phyloP scores from a whole-genome alignment of 345 rosid genomes.

The Melastoma malabathricum region DNA sequence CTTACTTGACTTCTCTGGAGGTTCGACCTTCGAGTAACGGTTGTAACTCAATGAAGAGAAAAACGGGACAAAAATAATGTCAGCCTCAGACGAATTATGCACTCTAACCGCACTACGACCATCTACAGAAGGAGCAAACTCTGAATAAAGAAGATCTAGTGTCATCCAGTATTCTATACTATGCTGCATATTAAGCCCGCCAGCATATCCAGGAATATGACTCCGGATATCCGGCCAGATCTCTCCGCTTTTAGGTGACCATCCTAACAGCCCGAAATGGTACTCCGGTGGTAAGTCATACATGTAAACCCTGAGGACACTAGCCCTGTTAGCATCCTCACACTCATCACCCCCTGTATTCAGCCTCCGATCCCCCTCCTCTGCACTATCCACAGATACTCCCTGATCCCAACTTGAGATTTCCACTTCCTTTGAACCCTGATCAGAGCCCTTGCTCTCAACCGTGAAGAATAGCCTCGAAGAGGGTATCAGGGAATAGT shows the following conservation, averaged over 20 bases:
- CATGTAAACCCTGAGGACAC: constrained; percentile 61
- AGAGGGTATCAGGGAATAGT: constrained; percentile 18
- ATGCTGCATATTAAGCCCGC: constrained; percentile 90
- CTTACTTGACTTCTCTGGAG: constrained; percentile 41
- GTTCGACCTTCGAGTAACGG: constrained; percentile 48
- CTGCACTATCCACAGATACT: constrained; percentile 16
- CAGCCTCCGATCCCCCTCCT: constrained; percentile 7
- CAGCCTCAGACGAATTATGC: constrained; percentile 70
- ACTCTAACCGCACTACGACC: constrained; percentile 57
- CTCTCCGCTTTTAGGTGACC: constrained; percentile 39
- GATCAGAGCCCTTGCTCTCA: constrained; percentile 14
- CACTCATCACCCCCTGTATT: too few relatives aligned
- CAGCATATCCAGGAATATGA: constrained; percentile 56
- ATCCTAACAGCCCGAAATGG: constrained; percentile 69
- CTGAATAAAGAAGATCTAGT: constrained; percentile 72
- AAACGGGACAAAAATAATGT: constrained; percentile 70
- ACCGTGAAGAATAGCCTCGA: constrained; percentile 15
- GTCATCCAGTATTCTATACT: constrained; percentile 95
- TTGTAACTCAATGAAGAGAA: constrained; percentile 85
- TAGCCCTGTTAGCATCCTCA: constrained; percentile 5
- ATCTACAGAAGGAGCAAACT: constrained; percentile 30
- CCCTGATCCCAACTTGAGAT: constrained; percentile 15
- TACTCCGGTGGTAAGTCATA: constrained; percentile 81
- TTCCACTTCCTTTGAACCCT: constrained; percentile 8
- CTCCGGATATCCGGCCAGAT: constrained; percentile 73